Evolutionary conservation across 768 basidiomycete genomes (phyloP).

Genomic region (Daedalea quercina): DNA sequence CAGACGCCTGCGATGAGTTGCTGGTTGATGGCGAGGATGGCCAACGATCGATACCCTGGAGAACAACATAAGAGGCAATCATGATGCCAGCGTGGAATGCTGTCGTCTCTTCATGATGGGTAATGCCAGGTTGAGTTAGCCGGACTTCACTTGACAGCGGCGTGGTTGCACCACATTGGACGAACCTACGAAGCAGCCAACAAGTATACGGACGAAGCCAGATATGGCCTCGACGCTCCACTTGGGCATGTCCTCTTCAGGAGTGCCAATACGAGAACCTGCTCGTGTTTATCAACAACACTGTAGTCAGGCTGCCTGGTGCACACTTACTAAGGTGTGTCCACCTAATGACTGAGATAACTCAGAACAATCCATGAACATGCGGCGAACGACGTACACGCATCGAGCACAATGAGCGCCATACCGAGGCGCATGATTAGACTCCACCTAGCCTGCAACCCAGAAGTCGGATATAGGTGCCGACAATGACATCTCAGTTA

Average conservation of each 20-base stretch:
- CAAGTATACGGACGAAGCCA: constrained; percentile 50
- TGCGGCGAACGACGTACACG: constrained; percentile 45
- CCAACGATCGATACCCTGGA: constrained; percentile 25
- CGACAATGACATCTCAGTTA: not conserved
- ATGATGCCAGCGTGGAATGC: constrained; percentile 70
- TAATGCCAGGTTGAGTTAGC: not conserved
- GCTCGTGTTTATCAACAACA: not conserved
- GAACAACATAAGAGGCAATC: constrained; percentile 44
- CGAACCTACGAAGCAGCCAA: constrained; percentile 60
- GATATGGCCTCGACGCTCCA: constrained; percentile 47
- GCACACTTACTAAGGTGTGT: constrained; percentile 52
- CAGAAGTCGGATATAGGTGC: not conserved
- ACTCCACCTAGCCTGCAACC: constrained; percentile 47
- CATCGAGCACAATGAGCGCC: constrained; percentile 57
- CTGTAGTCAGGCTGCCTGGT: not conserved
- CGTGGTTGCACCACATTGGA: not conserved
- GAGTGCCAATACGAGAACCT: constrained; percentile 5
- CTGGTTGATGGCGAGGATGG: constrained; percentile 15
- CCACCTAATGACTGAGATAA: constrained; percentile 65
- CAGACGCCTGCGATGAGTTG: constrained; percentile 26
- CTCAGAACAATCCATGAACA: not conserved
- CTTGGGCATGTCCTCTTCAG: constrained; percentile 17
- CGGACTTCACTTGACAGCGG: not conserved
- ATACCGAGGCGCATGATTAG: constrained; percentile 54
- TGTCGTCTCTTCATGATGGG: constrained; percentile 73